phyloP scores from a whole-genome alignment of 306 rosid genomes.

The Vigna nakashimae region DNA sequence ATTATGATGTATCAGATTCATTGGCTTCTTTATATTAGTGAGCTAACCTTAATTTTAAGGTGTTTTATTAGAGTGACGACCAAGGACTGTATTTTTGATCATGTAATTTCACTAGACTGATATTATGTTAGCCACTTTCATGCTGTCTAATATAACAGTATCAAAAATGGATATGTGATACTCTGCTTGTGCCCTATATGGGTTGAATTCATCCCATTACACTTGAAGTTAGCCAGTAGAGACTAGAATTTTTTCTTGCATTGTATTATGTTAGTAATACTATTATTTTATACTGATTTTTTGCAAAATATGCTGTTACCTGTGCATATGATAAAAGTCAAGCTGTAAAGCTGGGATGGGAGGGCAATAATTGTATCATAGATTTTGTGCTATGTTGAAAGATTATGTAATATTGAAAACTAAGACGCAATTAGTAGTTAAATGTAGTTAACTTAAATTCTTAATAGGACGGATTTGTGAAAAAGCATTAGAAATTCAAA shows the following conservation, averaged over 20 bases:
- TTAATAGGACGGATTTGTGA: not conserved
- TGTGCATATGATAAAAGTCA: not conserved
- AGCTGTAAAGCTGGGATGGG: not conserved
- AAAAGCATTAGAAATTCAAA: not conserved
- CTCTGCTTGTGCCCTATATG: not conserved
- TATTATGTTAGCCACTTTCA: not conserved
- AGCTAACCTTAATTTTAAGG: conserved; percentile 4
- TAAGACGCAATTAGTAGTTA: not conserved
- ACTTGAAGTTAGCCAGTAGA: not conserved
- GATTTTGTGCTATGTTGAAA: not conserved
- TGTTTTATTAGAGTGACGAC: not conserved
- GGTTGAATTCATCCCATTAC: not conserved
- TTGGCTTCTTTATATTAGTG: not conserved
- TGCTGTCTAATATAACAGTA: not conserved
- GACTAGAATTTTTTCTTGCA: not conserved
- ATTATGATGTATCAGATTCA: not conserved
- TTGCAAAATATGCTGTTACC: not conserved
- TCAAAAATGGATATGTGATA: conserved; percentile 5
- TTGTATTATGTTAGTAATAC: not conserved
- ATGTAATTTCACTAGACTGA: not conserved
- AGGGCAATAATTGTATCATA: not conserved
- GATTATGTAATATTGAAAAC: not conserved
- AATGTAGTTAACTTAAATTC: not conserved
- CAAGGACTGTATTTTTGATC: not conserved
- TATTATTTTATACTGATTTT: not conserved